Base-by-base conservation (phyloP, 306 rosid species). In the Begonia loranthoides region DNA sequence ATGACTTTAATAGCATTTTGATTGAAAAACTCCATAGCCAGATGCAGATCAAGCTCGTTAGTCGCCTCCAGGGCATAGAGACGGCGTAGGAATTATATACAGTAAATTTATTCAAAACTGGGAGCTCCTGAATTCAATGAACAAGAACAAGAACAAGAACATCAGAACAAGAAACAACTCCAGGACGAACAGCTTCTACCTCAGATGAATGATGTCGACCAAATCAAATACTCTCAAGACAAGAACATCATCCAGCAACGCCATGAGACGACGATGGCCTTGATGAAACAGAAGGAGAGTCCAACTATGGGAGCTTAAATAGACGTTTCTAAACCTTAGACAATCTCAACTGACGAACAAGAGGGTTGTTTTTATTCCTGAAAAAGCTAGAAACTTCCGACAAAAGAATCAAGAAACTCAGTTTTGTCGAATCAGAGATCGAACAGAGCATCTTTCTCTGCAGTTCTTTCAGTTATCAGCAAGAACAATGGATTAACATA, bases 111-210 rank as follows among this genome's bases (percentile, higher is more conserved):
- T n/a, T 76, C 85, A 53, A 44, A 52, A 76, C 66, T 57, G 65
- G 62, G 78, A 45, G 77, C 61, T 59, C 63, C 64, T 63, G 70
- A 46, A 61, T 28, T 13, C 44, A 17, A 45, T 59, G 61, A 54
- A 39, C 10, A 28, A 53, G 61, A 62, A 49, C 69, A 24, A 73
- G 45, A 45, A 69, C 77, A 67, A 71, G 62, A 61, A 67, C 63
- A 64, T 69, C 71, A 15, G 82, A 58, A 70, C 73, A 63, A 47
- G 76, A 77, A 63, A 69, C 74, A 53, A 63, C 17, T 28, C 69
- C 58, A 6, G 71, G 76, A 52, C 79, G 69, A 7, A 59, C 56
- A 52, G 59, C 65, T 63, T 77, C 74, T 41, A 69, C 68, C 54
- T 62, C 34, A 39, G 68, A 65, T 53, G 65, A 50, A 73, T 69